Percentiles rank a stretch among this genome's conserved stretches.
These are phyloP conservation scores for Kokia cookei DNA, from an alignment of 441 rosid genomes.

Conservation along the genomic window DNA sequence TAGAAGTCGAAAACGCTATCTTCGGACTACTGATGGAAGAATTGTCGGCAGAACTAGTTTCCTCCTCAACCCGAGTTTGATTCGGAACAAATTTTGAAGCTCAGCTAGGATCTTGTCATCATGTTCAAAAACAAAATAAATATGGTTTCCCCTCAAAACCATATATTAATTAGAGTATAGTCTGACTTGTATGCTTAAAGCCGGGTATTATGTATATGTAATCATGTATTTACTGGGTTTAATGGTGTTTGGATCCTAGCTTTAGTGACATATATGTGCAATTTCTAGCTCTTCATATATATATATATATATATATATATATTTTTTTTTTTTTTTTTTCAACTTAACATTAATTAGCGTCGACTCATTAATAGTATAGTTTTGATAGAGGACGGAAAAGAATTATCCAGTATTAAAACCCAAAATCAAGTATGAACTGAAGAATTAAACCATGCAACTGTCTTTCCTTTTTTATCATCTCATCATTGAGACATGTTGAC, in stretches of 20 bases:
- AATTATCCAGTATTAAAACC: no score
- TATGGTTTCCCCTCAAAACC: conserved; percentile 2
- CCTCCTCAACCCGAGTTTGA: conserved; percentile 3
- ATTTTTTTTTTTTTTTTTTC: no score
- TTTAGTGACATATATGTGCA: background rate
- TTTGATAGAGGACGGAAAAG: no score
- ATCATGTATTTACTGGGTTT: conserved; percentile 15
- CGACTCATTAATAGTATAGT: no score
- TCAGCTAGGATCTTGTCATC: background rate
- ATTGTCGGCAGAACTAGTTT: conserved; percentile 36
- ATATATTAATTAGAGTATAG: conserved; percentile 11
- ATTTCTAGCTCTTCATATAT: no score
- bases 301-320: no score
- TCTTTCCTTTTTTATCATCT: no score
- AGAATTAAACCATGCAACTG: no score
- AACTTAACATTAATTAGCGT: no score
- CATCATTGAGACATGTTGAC: no score
- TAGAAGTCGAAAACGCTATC: conserved; percentile 55
- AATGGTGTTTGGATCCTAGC: conserved; percentile 1
- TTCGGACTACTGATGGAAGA: conserved; percentile 59
- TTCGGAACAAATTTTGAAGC: background rate
- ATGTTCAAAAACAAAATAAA: conserved; percentile 4
- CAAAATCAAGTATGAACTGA: no score
- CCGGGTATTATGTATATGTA: conserved; percentile 15
- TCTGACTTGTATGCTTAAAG: conserved; percentile 19